Evolutionary conservation across 805 yeast genomes (phyloP), one percentile per base, ranked within the genome.

Genomic region (Monosporozyma siamensis): DNA sequence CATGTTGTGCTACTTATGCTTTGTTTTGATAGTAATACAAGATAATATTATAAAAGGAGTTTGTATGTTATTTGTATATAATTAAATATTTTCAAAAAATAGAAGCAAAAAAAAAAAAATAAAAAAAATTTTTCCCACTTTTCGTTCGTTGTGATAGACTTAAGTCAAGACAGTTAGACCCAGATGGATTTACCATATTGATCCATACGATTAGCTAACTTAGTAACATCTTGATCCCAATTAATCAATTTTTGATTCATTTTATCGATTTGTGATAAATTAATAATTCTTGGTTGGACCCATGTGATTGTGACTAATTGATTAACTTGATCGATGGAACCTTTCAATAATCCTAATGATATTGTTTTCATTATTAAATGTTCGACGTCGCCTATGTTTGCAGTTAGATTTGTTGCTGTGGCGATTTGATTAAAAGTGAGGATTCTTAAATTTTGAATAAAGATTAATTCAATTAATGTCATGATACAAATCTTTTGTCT

Each of bases 241-340:
- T 70, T 71, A 22, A 70, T 70, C 57, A 92, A 73, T 54, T 84
- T 82, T 41, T 72, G 70, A 50, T 78, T 78, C 83, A 92, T 86
- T 35, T 72, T 71, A 44, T 71, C 74, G 45, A 90, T 82, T 69
- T 92, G 98, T 35, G 75, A 76, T 48, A 70, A 71, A 56, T 86
- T 86, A 73, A 92, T 81, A 43, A 88, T 85, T 56, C 97, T 75
- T 45, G 98, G 97, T 70, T 92, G 97, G 48, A 90, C 81, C 98
- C 98, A 92, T 22, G 83, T 78, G 38, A 92, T 79, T 26, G 82
- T 78, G 44, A 92, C 83, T 11, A 81, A 68, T 61, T 81, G 77
- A 39, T 77, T 75, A 34, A 88, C 85, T 67, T 92, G 95, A 61
- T 92, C 95, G 53, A 92, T 90, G 40, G 76, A 71, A n/a, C 98